Percentiles rank a stretch among this genome's conserved stretches.
Evolutionary conservation across 495 filamentous ascomycete genomes (phyloP).

Genomic region (Xylaria sp.): DNA sequence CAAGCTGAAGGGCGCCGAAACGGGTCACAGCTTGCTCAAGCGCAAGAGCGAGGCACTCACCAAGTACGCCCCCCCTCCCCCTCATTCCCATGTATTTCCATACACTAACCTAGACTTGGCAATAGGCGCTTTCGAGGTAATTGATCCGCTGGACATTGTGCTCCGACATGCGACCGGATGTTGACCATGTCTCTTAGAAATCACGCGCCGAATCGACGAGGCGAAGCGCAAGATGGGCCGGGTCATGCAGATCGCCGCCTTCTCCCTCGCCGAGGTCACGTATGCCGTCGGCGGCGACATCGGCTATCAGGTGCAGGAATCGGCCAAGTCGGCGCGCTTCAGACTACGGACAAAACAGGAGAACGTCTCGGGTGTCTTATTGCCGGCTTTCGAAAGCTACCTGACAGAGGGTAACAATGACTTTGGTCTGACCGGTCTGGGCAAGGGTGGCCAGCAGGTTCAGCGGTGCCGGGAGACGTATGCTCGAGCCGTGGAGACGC

Average conservation of each 20-base stretch:
- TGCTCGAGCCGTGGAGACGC: conserved; percentile 92
- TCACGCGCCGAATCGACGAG: conserved; percentile 96
- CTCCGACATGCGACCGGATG: conserved; percentile 14
- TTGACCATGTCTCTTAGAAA: conserved; percentile 63
- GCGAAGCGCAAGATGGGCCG: conserved; percentile 99
- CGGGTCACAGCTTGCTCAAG: conserved; percentile 84
- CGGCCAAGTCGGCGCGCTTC: conserved; percentile 89
- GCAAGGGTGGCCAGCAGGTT: conserved; percentile 97
- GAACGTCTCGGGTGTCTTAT: conserved; percentile 94
- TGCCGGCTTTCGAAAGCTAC: conserved; percentile 91
- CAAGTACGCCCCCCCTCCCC: conserved; percentile 63
- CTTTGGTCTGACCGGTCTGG: conserved; percentile 93
- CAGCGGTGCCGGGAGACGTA: conserved; percentile 95
- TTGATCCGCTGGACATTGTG: neutral
- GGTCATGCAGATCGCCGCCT: conserved; percentile 98
- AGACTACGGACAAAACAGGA: conserved; percentile 93
- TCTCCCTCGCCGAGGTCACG: conserved; percentile 96
- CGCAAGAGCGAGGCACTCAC: conserved; percentile 93
- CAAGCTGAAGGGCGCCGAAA: conserved; percentile 97
- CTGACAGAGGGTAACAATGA: conserved; percentile 89
- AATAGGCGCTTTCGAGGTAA: conserved; percentile 83
- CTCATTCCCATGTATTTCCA: conserved; percentile 1
- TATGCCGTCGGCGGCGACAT: conserved; percentile 97
- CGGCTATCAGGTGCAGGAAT: conserved; percentile 96
- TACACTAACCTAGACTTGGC: conserved; percentile 16